A percentile compares a stretch with the other conserved stretches of the same genome.
These are phyloP conservation scores for Cynanchum wilfordii DNA, from an alignment of 257 asterid genomes.

Conservation along the genomic window DNA sequence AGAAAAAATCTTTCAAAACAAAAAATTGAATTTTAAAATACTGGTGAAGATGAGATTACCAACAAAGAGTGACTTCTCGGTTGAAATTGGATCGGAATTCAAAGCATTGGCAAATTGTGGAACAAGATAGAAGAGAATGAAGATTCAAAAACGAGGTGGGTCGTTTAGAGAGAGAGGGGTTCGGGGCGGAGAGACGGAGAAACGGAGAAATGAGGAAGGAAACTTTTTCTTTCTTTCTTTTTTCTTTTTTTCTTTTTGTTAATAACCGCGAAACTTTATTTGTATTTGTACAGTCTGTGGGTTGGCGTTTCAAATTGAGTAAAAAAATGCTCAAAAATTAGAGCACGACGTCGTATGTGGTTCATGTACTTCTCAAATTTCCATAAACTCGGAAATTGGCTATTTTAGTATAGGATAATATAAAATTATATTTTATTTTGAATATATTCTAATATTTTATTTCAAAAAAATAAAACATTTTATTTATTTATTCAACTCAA, in stretches of 20 bases:
- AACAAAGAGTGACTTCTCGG: not conserved
- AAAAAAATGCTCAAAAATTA: not conserved
- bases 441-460: too few relatives aligned
- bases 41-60: not conserved
- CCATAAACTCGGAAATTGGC: too few relatives aligned
- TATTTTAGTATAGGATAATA: too few relatives aligned
- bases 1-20: not conserved
- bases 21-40: not conserved
- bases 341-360: not conserved
- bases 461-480: too few relatives aligned
- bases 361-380: too few relatives aligned
- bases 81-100: constrained; percentile 12
- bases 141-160: constrained; percentile 1
- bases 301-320: not conserved
- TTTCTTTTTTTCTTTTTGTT: constrained; percentile 11
- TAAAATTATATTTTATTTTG: too few relatives aligned
- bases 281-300: constrained; percentile 13
- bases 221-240: not conserved
- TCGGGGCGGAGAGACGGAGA: constrained; percentile 7
- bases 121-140: constrained; percentile 8
- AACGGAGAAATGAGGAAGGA: constrained; percentile 11
- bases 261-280: constrained; percentile 40
- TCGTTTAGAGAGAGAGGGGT: constrained; percentile 4
- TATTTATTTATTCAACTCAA: too few relatives aligned
- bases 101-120: constrained; percentile 8